Percentiles rank a stretch among this genome's conserved stretches.
phyloP scores from a whole-genome alignment of 371 early-diverging fungal species.

The Chytridiales sp. region DNA sequence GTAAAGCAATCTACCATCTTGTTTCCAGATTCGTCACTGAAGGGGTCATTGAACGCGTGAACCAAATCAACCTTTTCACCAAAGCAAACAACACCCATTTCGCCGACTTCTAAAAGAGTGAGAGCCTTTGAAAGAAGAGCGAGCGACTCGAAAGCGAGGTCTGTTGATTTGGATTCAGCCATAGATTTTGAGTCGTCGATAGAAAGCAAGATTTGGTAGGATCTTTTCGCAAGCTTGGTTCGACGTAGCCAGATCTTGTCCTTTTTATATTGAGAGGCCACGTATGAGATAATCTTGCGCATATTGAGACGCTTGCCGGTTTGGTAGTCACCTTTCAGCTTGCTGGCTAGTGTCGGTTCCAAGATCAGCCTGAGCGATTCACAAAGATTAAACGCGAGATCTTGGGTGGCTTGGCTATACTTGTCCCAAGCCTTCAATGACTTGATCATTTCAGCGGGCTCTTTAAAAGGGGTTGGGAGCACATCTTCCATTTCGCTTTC shows the following conservation, averaged over 20 bases:
- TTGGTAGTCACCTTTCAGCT: slow-evolving; percentile 98
- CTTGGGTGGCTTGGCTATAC: slow-evolving; percentile 76
- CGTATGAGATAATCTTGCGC: slow-evolving; percentile 99
- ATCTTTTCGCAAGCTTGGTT: slow-evolving; percentile 95
- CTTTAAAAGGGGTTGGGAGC: no score
- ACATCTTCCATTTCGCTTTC: no score
- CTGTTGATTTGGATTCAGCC: slow-evolving; percentile 83
- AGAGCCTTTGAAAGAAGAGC: slow-evolving; percentile 90
- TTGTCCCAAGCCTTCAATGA: no score
- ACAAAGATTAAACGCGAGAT: slow-evolving; percentile 85
- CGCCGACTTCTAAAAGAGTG: slow-evolving; percentile 91
- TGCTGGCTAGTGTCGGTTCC: slow-evolving; percentile 94
- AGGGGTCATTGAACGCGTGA: slow-evolving; percentile 90
- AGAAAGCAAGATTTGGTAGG: slow-evolving; percentile 97
- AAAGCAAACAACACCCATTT: slow-evolving; percentile 85
- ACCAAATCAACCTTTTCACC: slow-evolving; percentile 83
- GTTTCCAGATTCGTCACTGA: slow-evolving; percentile 87
- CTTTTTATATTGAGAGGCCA: slow-evolving; percentile 98
- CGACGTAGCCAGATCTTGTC: slow-evolving; percentile 99
- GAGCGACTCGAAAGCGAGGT: slow-evolving; percentile 91
- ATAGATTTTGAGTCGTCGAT: slow-evolving; percentile 99
- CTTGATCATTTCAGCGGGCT: no score
- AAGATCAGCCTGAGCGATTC: slow-evolving; percentile 96
- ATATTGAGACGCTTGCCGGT: slow-evolving; percentile 99
- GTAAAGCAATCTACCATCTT: slow-evolving; percentile 82